Conservation (phyloP, 805 yeast genomes). For the Metschnikowia lachancei region DNA sequence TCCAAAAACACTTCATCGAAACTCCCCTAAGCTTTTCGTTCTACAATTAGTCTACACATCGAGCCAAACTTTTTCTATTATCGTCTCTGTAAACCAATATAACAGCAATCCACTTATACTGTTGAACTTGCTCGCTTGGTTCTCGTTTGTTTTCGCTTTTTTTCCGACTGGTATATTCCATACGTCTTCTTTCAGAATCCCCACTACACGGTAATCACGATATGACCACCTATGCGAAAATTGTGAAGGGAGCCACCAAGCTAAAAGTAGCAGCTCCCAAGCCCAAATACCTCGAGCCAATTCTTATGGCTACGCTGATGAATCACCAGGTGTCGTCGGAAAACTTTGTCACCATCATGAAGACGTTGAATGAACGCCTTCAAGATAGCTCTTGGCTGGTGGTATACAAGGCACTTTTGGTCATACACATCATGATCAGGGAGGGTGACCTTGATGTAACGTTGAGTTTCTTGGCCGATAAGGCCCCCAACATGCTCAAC, state of each 20-base stretch:
- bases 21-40: neutral
- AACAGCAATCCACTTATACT: too few relatives aligned
- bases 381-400: conserved; percentile 88
- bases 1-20: neutral
- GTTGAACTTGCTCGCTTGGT: too few relatives aligned
- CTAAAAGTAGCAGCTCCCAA: conserved; percentile 92
- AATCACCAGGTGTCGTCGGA: conserved; percentile 42
- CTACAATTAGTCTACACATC: neutral
- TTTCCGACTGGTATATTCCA: neutral
- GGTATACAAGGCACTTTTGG: conserved; percentile 80
- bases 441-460: conserved; percentile 86
- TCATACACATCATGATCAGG: conserved; percentile 84
- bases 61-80: neutral
- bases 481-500: conserved; percentile 49
- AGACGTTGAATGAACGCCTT: conserved; percentile 57
- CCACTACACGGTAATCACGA: neutral
- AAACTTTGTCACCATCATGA: conserved; percentile 68
- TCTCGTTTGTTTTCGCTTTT: neutral
- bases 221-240: conserved; percentile 51
- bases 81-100: neutral
- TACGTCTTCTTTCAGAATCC: neutral
- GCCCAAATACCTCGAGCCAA: conserved; percentile 92
- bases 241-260: conserved; percentile 60
- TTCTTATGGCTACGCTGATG: conserved; percentile 64
- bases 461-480: conserved; percentile 53